A percentile compares a stretch with the other conserved stretches of the same genome.
Conservation (phyloP, 257 asterid genomes). For the Cordia subcordata region DNA sequence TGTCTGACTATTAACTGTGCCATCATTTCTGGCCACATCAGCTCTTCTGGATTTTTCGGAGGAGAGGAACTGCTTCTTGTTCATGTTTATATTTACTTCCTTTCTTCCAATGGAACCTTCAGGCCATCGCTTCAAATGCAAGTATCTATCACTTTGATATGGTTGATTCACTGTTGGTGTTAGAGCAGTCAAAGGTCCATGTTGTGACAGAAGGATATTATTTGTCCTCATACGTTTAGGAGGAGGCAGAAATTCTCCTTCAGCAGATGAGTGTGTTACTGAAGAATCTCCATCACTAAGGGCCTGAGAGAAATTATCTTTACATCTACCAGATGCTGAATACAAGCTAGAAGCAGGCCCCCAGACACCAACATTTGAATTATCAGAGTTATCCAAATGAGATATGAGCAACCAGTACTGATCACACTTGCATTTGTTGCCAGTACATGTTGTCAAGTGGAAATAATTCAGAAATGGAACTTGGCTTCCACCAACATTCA, state of each 20-base stretch:
- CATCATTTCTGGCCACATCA: constrained; percentile 24
- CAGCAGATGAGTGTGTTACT: not conserved
- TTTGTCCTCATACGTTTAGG: constrained; percentile 37
- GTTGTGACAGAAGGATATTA: constrained; percentile 14
- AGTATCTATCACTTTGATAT: constrained; percentile 7
- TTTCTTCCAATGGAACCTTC: constrained; percentile 13
- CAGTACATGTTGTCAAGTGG: constrained; percentile 31
- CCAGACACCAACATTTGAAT: constrained; percentile 29
- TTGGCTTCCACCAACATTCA: constrained; percentile 18
- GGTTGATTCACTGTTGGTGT: constrained; percentile 14
- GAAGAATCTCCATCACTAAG: constrained; percentile 14
- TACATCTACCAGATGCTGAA: constrained; percentile 23
- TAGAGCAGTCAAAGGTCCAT: constrained; percentile 21
- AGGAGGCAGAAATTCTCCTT: not conserved
- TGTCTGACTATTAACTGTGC: constrained; percentile 11
- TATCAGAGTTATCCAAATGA: constrained; percentile 38
- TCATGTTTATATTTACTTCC: constrained; percentile 9
- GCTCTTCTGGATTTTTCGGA: constrained; percentile 11
- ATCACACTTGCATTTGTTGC: constrained; percentile 30
- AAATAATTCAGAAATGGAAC: constrained; percentile 26
- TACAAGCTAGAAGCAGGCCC: constrained; percentile 25
- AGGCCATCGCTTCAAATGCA: constrained; percentile 1
- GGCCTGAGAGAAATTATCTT: constrained; percentile 15
- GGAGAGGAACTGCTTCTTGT: constrained; percentile 14
- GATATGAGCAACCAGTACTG: constrained; percentile 17